phyloP scores from a whole-genome alignment of 177 flowering plant species.

The Vitis hybrid region DNA sequence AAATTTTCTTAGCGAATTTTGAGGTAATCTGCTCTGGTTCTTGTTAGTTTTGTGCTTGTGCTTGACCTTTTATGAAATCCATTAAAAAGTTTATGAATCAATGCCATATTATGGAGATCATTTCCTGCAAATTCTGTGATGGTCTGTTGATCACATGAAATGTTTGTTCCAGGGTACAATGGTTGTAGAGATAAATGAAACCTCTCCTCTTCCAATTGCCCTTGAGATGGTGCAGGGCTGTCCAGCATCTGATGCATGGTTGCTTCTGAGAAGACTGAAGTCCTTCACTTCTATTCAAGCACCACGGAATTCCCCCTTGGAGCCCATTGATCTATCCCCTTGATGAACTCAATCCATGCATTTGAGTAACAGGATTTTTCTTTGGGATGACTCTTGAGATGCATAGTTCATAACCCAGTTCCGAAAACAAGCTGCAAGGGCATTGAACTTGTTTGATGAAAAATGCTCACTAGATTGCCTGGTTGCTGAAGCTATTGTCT shows the following conservation, averaged over 20 bases:
- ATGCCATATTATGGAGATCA: too few species aligned
- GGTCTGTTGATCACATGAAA: neutral
- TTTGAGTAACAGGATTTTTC: too few species aligned
- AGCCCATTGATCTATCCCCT: constrained; percentile 57
- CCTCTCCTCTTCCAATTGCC: constrained; percentile 60
- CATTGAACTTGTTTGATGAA: too few species aligned
- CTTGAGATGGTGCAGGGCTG: constrained; percentile 82
- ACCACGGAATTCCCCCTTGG: constrained; percentile 10
- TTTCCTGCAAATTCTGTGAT: too few species aligned
- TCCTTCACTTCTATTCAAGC: constrained; percentile 23
- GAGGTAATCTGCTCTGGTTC: constrained; percentile 51
- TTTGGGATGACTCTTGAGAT: neutral
- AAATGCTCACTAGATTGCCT: too few species aligned
- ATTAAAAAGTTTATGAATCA: too few species aligned
- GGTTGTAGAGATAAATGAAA: constrained; percentile 59
- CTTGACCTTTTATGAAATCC: neutral
- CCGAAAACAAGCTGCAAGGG: neutral
- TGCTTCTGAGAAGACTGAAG: constrained; percentile 63
- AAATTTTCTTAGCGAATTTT: constrained; percentile 61
- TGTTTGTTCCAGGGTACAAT: constrained; percentile 65
- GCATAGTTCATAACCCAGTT: neutral
- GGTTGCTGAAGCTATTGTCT: too few species aligned
- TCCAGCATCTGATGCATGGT: constrained; percentile 67
- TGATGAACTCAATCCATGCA: constrained; percentile 17
- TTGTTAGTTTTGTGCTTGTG: neutral